phyloP scores from a whole-genome alignment of 495 filamentous ascomycete species.

The Amorphotheca resinae region DNA sequence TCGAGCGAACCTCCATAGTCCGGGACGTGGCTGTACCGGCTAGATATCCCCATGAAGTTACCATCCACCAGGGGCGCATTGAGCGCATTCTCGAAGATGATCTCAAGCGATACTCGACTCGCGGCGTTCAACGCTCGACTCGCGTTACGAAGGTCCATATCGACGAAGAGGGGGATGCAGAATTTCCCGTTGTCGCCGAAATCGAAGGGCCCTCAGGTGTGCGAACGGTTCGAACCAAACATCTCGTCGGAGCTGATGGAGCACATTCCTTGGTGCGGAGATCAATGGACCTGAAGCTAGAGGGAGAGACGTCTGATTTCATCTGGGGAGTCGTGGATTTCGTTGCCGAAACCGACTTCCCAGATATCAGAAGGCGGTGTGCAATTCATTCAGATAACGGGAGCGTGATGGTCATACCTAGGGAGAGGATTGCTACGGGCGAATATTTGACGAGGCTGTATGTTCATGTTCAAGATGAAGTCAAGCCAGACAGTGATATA shows the following conservation, averaged over 20 bases:
- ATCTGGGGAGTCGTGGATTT: constrained; percentile 32
- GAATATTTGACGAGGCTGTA: constrained; percentile 19
- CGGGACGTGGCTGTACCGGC: constrained; percentile 34
- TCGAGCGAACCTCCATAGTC: constrained; percentile 29
- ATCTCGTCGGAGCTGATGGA: constrained; percentile 25
- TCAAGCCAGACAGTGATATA: constrained; percentile 19
- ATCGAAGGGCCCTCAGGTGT: constrained; percentile 4
- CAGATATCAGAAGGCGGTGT: constrained; percentile 25
- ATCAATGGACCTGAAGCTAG: constrained; percentile 16
- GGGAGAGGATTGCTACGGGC: constrained; percentile 29
- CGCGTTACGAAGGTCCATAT: constrained; percentile 6
- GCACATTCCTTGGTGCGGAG: constrained; percentile 22
- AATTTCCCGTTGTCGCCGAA: constrained; percentile 13
- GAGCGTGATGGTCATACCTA: constrained; percentile 25
- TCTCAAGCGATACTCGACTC: constrained; percentile 15
- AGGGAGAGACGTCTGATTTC: constrained; percentile 22
- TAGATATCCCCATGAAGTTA: constrained; percentile 28
- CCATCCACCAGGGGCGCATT: constrained; percentile 24
- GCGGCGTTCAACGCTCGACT: constrained; percentile 6
- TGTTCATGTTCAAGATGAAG: constrained; percentile 31
- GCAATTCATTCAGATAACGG: constrained; percentile 33
- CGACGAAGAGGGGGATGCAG: constrained; percentile 9
- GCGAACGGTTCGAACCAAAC: constrained; percentile 17
- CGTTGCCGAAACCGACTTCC: constrained; percentile 27
- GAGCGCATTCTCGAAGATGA: constrained; percentile 23